These are phyloP conservation scores for Mucor irregularis DNA, from an alignment of 371 early-diverging fungal genomes.

Conservation along the genomic window DNA sequence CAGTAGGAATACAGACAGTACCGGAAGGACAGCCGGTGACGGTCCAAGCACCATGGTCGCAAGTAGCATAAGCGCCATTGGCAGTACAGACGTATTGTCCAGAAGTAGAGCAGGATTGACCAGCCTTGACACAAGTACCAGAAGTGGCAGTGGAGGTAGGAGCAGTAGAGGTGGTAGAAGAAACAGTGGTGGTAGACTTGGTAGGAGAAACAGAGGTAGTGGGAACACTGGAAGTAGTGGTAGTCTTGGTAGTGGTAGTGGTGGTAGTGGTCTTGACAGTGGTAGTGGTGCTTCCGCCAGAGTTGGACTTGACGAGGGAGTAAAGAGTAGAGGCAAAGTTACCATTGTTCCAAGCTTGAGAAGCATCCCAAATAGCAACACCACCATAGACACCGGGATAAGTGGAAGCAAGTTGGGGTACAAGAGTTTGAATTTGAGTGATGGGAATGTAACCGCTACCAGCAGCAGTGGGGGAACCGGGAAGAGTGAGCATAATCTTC, in stretches of 20 bases:
- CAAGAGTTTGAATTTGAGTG: constrained; percentile 33
- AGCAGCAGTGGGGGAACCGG: constrained; percentile 63
- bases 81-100: constrained; percentile 24
- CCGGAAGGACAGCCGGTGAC: constrained; percentile 25
- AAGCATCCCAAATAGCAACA: constrained; percentile 68
- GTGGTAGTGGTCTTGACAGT: background rate
- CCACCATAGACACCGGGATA: constrained; percentile 63
- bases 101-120: constrained; percentile 17
- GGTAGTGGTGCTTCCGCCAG: background rate
- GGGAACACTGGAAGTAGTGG: background rate
- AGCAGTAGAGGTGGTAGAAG: constrained; percentile 1
- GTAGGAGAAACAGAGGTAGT: background rate
- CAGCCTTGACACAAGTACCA: constrained; percentile 9
- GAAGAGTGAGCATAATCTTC: constrained; percentile 61
- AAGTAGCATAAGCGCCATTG: constrained; percentile 26
- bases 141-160: constrained; percentile 11
- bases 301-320: constrained; percentile 1
- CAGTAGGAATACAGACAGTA: constrained; percentile 29
- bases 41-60: constrained; percentile 30
- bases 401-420: constrained; percentile 33
- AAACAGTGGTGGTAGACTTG: background rate
- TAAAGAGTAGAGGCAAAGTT: constrained; percentile 25
- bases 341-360: constrained; percentile 43
- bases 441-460: constrained; percentile 59
- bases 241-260: background rate